These are phyloP conservation scores for Leishmania tarentolae DNA, from an alignment of 208 protist genomes.

Conservation along the genomic window DNA sequence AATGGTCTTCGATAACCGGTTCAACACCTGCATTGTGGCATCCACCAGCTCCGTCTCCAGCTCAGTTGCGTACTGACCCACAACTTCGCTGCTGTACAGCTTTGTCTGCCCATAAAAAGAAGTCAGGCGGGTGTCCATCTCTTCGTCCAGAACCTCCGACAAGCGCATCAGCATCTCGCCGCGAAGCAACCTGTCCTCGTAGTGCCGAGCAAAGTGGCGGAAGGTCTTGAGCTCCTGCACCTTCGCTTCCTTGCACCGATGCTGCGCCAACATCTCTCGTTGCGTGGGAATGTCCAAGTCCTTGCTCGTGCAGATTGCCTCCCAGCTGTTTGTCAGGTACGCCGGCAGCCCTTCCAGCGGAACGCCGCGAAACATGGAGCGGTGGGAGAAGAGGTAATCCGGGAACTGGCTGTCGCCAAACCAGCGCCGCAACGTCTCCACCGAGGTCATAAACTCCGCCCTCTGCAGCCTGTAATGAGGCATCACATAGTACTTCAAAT, in stretches of 20 bases:
- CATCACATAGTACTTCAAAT: conserved; percentile 74
- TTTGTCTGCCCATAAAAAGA: conserved; percentile 61
- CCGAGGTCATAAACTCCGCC: conserved; percentile 53
- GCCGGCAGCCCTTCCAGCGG: conserved; percentile 82
- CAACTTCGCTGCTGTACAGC: conserved; percentile 66
- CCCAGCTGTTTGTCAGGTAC: conserved; percentile 92
- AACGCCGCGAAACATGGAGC: conserved; percentile 83
- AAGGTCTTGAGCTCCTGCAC: conserved; percentile 62
- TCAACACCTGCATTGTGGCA: conserved; percentile 51
- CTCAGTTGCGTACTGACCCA: conserved; percentile 38
- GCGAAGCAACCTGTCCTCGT: conserved; percentile 52
- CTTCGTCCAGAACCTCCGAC: conserved; percentile 53
- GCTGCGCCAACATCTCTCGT: conserved; percentile 95
- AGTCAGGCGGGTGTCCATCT: conserved; percentile 47
- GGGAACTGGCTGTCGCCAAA: conserved; percentile 41
- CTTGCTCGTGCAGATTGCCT: conserved; percentile 93
- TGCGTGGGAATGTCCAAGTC: conserved; percentile 97
- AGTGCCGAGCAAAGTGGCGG: conserved; percentile 40
- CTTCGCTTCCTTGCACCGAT: conserved; percentile 92
- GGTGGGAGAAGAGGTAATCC: conserved; percentile 73
- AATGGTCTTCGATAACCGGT: conserved; percentile 59
- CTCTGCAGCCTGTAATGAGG: conserved; percentile 88
- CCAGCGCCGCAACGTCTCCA: conserved; percentile 58
- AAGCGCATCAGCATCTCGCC: conserved; percentile 71
- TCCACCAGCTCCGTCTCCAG: conserved; percentile 62